phyloP scores from a whole-genome alignment of 805 yeast genomes.

The Lipomyces yamanashiensis region DNA sequence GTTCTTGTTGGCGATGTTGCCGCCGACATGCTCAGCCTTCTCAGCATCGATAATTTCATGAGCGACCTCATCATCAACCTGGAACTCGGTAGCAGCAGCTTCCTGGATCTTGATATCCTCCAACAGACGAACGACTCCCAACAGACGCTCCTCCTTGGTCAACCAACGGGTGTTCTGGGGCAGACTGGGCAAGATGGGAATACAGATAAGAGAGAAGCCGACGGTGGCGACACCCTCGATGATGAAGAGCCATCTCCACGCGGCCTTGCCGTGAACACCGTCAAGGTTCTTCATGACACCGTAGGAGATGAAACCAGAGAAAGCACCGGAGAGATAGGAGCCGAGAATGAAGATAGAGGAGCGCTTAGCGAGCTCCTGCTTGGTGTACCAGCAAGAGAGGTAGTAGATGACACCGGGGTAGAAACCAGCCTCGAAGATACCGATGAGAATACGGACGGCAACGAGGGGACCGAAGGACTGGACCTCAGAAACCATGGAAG shows the following conservation, averaged over 20 bases:
- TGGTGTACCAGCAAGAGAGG: constrained; percentile 61
- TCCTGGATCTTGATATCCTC: constrained; percentile 49
- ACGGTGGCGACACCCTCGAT: constrained; percentile 62
- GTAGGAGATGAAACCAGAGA: constrained; percentile 59
- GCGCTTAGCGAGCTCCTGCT: constrained; percentile 55
- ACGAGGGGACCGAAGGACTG: constrained; percentile 52
- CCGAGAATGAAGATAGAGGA: constrained; percentile 59
- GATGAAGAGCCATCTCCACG: constrained; percentile 63
- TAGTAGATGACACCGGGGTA: constrained; percentile 56
- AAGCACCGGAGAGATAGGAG: constrained; percentile 56
- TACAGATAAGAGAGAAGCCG: constrained; percentile 52
- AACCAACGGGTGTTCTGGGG: constrained; percentile 55
- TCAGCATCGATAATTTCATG: constrained; percentile 8
- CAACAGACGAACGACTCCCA: constrained; percentile 48
- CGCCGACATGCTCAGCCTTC: constrained; percentile 1
- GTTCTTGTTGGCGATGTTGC: neutral
- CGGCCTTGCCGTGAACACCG: constrained; percentile 49
- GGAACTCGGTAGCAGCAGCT: constrained; percentile 15
- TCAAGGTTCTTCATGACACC: constrained; percentile 55
- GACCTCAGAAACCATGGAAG: constrained; percentile 54
- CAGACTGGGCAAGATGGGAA: constrained; percentile 57
- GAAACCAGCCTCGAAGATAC: constrained; percentile 56
- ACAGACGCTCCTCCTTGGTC: constrained; percentile 54
- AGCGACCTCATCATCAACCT: neutral
- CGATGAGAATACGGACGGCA: constrained; percentile 53